Evolutionary conservation across 176 grass and related monocot species (phyloP), one percentile per base, ranked within the genome.

Genomic region (Lolium perenne): DNA sequence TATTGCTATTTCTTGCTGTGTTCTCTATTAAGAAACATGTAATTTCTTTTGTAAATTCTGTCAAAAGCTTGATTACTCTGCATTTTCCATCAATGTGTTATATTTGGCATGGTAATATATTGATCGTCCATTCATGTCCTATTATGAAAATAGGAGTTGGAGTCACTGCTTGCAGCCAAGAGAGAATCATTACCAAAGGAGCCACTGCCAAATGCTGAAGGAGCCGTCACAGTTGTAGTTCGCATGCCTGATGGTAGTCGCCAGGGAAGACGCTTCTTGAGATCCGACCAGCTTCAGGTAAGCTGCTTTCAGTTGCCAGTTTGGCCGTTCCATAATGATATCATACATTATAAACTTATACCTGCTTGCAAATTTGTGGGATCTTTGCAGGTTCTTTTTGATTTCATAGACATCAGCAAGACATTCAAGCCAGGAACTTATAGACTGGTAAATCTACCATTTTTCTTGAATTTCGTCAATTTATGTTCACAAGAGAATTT

Each of bases 281-380:
- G 91, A 90, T 93, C 90, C 9, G 90, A 99, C 72, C 95, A 97
- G 80, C 94, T 99, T 91, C 92, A 93, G 90, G 97, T 96, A 81
- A 67, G 70, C 67, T 26, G 40, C 17, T 89, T 51, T 47, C 5
- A 20, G 74, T 83, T 89, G 45, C 85, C 22, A 60, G 60, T 71
- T 84, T 58, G 38, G 80, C 29, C 48, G 60, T 75, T 84, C 71
- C 17, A 10, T 25, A 40, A 81, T 66, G 66, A 47, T 63, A 83
- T 23, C 11, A 46, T 61, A 84, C 11, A 57, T 82, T 87, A 32
- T 53, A 76, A 76, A 76, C 51, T 53, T 53, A 61, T 81, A 63
- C 55, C 60, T 20, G 12, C 26, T 87, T 86, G 62, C 64, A 80
- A 88, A 17, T 77, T 84, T 79, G 13, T 80, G 79, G 50, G 43